phyloP scores from a whole-genome alignment of 202 grass and related monocot genomes.

The Carex arenaria region DNA sequence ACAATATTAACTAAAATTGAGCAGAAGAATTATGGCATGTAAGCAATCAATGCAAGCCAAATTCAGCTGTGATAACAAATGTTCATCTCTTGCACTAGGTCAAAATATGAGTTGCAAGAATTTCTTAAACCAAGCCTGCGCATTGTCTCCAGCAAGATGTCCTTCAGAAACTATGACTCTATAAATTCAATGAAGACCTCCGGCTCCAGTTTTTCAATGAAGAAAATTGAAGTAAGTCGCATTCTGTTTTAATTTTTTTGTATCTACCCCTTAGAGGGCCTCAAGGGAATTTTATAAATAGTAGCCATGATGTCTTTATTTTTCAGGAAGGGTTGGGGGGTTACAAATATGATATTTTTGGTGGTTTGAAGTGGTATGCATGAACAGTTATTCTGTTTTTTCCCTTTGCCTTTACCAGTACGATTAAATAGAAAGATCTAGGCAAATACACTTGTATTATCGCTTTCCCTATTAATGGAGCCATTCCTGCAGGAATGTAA shows the following conservation, averaged over 20 bases:
- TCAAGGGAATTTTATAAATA: neutral
- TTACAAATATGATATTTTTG: neutral
- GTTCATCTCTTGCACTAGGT: slow-evolving; percentile 46
- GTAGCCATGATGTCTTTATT: neutral
- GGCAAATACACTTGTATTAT: neutral
- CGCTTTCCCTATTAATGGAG: neutral
- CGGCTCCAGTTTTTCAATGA: slow-evolving; percentile 44
- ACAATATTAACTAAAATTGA: neutral
- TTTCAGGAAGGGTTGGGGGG: neutral
- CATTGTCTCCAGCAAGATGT: slow-evolving; percentile 64
- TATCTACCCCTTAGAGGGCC: neutral
- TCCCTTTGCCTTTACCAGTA: neutral
- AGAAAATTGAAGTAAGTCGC: slow-evolving; percentile 46
- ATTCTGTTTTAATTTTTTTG: slow-evolving; percentile 1
- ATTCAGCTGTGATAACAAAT: neutral
- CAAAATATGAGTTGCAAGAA: slow-evolving; percentile 92
- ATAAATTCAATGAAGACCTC: slow-evolving; percentile 50
- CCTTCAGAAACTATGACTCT: slow-evolving; percentile 50
- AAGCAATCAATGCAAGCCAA: neutral
- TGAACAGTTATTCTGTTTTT: neutral
- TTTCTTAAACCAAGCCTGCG: slow-evolving; percentile 99
- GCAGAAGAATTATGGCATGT: neutral
- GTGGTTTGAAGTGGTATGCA: neutral
- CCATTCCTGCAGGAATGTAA: slow-evolving; percentile 2
- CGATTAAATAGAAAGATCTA: neutral